A percentile compares a stretch with the other conserved stretches of the same genome.
Evolutionary conservation across 441 rosid species (phyloP).

Genomic region (Erysimum cheiri): DNA sequence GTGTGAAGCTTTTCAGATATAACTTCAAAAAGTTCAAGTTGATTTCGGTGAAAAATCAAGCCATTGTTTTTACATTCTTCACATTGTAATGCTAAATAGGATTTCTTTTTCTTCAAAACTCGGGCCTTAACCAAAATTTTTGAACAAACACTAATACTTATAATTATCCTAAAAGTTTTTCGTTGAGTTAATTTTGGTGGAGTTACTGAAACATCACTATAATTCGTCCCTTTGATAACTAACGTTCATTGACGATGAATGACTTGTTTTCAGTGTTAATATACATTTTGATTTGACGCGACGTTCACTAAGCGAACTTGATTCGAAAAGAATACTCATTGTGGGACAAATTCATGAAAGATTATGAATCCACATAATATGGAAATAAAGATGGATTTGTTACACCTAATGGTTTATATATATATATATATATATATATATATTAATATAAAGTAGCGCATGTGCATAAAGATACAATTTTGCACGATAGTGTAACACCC

Average conservation of each 20-base stretch:
- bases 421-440: too few relatives aligned
- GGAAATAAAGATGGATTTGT: constrained; percentile 37
- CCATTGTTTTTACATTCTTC: too few relatives aligned
- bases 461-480: constrained; percentile 45
- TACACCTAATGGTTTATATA: constrained; percentile 22
- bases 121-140: not conserved
- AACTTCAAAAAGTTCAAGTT: too few relatives aligned
- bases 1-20: too few relatives aligned
- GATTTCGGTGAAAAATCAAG: too few relatives aligned
- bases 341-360: constrained; percentile 31
- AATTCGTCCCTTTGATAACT: not conserved
- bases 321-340: constrained; percentile 20
- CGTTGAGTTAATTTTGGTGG: not conserved
- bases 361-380: constrained; percentile 39
- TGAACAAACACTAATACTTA: not conserved
- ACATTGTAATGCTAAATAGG: too few relatives aligned
- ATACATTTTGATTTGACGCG: constrained; percentile 18
- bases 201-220: not conserved
- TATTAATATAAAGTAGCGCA: constrained; percentile 42
- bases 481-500: constrained; percentile 48
- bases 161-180: not conserved
- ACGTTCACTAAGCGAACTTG: constrained; percentile 4
- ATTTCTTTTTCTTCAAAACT: not conserved
- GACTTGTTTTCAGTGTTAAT: not conserved
- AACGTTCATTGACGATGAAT: not conserved